Evolutionary conservation across 208 protist genomes (phyloP).

Genomic region (Wallacemonas rigidus): DNA sequence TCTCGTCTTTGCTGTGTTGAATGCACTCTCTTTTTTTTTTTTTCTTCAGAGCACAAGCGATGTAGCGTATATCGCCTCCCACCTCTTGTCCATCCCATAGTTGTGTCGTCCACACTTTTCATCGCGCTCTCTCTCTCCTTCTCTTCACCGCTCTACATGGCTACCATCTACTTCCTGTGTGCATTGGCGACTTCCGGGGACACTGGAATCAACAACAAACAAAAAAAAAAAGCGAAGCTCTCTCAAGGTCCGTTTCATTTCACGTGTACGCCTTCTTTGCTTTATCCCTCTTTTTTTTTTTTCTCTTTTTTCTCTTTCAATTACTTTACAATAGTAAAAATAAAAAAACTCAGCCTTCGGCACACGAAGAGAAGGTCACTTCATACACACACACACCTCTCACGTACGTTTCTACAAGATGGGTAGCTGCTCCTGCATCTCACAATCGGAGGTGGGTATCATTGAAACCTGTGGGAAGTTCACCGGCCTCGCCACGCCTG

Average conservation of each 20-base stretch:
- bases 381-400: neutral
- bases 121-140: slow-evolving; percentile 14
- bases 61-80: neutral
- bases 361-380: too few species aligned
- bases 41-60: slow-evolving; percentile 1
- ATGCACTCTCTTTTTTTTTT: slow-evolving; percentile 16
- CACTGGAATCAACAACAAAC: neutral
- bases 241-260: too few species aligned
- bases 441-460: slow-evolving; percentile 62
- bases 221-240: slow-evolving; percentile 3
- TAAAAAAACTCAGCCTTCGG: too few species aligned
- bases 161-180: neutral
- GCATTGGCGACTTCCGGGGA: neutral
- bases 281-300: neutral
- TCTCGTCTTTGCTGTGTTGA: too few species aligned
- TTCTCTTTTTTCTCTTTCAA: slow-evolving; percentile 4
- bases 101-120: neutral
- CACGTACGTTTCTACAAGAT: slow-evolving; percentile 17
- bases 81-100: too few species aligned
- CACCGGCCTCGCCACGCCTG: slow-evolving; percentile 44
- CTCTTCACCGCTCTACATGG: slow-evolving; percentile 1
- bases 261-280: neutral
- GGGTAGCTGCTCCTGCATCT: slow-evolving; percentile 49
- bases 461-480: slow-evolving; percentile 70
- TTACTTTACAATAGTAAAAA: neutral